Conservation (phyloP, 805 yeast species). For the Candida qinlingensis region DNA sequence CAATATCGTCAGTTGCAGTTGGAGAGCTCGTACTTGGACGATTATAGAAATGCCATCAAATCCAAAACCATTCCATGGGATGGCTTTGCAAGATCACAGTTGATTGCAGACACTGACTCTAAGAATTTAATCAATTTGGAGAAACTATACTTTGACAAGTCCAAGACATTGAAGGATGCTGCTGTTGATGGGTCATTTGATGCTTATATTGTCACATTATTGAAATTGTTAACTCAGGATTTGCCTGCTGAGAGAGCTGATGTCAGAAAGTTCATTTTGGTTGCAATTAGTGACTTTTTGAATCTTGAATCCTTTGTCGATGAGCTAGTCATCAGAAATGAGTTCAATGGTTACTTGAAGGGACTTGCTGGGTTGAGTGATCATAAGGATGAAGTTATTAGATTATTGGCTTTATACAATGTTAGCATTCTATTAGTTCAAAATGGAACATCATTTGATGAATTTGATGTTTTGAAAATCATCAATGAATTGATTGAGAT, state of each 20-base stretch:
- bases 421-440: constrained; percentile 43
- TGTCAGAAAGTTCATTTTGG: constrained; percentile 58
- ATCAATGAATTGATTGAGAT: constrained; percentile 14
- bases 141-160: constrained; percentile 22
- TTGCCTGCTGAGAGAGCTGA: constrained; percentile 50
- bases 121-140: constrained; percentile 32
- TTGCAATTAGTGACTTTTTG: constrained; percentile 53
- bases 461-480: constrained; percentile 4
- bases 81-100: constrained; percentile 72
- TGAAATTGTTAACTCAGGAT: constrained; percentile 47
- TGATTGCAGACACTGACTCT: constrained; percentile 65
- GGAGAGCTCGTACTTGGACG: constrained; percentile 64
- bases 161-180: constrained; percentile 34
- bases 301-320: constrained; percentile 33
- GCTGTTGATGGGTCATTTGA: constrained; percentile 35
- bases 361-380: constrained; percentile 50
- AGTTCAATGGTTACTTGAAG: constrained; percentile 16
- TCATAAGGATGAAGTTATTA: constrained; percentile 51
- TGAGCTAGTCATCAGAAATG: constrained; percentile 27
- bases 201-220: constrained; percentile 48
- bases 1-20: constrained; percentile 32
- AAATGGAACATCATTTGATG: constrained; percentile 18
- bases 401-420: constrained; percentile 50
- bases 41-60: constrained; percentile 61
- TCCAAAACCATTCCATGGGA: constrained; percentile 90